phyloP scores from a whole-genome alignment of 768 basidiomycete species.

The Termitomyces sp. region DNA sequence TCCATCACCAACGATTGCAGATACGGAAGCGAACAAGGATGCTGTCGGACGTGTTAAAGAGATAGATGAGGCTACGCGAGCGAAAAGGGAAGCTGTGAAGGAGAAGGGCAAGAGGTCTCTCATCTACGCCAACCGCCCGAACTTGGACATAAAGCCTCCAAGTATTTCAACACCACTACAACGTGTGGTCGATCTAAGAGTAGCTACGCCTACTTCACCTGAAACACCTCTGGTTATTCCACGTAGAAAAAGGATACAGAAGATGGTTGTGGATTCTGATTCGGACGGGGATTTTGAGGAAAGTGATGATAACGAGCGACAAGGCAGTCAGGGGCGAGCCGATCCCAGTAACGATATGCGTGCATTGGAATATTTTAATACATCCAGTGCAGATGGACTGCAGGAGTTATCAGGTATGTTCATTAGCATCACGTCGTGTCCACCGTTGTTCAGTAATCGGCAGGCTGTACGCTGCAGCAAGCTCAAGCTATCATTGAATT shows the following conservation, averaged over 20 bases:
- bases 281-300: conserved; percentile 52
- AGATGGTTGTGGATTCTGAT: conserved; percentile 62
- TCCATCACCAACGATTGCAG: conserved; percentile 22
- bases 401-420: conserved; percentile 71
- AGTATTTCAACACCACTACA: conserved; percentile 34
- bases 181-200: conserved; percentile 28
- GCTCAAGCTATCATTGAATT: conserved; percentile 72
- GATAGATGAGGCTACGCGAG: conserved; percentile 67
- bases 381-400: conserved; percentile 51
- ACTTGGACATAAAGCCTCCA: conserved; percentile 37
- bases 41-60: conserved; percentile 61
- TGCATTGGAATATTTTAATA: conserved; percentile 68
- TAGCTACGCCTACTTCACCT: conserved; percentile 24
- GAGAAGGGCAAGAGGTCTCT: conserved; percentile 81
- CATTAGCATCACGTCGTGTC: not conserved
- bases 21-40: conserved; percentile 23
- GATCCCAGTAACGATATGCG: conserved; percentile 38
- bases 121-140: conserved; percentile 67
- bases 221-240: conserved; percentile 34
- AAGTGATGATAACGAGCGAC: conserved; percentile 36
- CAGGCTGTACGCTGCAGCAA: conserved; percentile 78
- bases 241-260: conserved; percentile 50
- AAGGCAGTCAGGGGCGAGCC: conserved; percentile 23
- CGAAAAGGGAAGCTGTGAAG: conserved; percentile 54
- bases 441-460: conserved; percentile 1